Evolutionary conservation across 768 basidiomycete species (phyloP), one percentile per base, ranked within the genome.

Genomic region (Boletus barrowsii): DNA sequence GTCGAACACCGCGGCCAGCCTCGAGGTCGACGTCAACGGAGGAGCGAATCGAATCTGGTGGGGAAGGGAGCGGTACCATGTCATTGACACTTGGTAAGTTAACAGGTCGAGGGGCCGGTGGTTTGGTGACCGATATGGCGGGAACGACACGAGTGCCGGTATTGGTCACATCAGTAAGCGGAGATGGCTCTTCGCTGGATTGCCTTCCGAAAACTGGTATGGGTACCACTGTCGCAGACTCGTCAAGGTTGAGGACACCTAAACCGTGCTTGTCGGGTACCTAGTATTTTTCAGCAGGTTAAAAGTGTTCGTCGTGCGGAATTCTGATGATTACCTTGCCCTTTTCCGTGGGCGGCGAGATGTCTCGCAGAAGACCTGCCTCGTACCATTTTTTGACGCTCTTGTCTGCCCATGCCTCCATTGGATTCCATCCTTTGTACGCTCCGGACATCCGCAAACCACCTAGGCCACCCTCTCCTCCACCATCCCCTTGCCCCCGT

Each of bases 361-460:
- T 52, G 47, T 83, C 82, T 29, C 82, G 70, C 33, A 91, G 77
- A 33, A 93, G 69, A 3, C 93, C 93, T 24, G 83, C 78, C 61
- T 89, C 84, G 51, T 87, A 83, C 94, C 95, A 98, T 67, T 84
- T 83, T 67, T 87, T 81, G 45, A 93, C 77, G 72, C 93, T 93
- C 60, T 80, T 79, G 73, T 97, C 95, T 45, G 92, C 94, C 88
- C 88, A 90, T 14, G 93, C 95, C 69, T 98, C 94, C 54, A 97
- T 71, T 7, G 93, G 89, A 67, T 79, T 90, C 94, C 93, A 97
- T 7, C 95, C 93, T 68, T 82, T 81, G 66, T 97, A 97, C 65
- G 93, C 87, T 30, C 93, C 95, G 5, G 81, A 80, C 61, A 95
- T 72, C 41, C 88, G 81, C 62, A 97, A 67, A 4, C 87, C 88